These are phyloP conservation scores for Lecanicillium sp. DNA, from an alignment of 2,329 filamentous ascomycete species.

Conservation along the genomic window DNA sequence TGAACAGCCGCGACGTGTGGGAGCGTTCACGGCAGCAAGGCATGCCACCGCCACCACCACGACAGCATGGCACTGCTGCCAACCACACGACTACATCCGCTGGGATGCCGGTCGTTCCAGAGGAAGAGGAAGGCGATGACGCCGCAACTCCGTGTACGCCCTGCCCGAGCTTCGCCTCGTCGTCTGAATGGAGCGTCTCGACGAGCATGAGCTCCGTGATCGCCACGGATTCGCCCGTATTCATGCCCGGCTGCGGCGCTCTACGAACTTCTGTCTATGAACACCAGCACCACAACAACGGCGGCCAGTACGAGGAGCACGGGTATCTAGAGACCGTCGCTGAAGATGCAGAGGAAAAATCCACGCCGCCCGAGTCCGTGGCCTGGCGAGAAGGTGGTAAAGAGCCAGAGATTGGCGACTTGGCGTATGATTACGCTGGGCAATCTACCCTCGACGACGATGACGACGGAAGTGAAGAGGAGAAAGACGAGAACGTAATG, in stretches of 20 bases:
- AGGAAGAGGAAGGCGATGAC: conserved; percentile 22
- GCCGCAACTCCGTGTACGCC: conserved; percentile 15
- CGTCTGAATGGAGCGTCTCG: conserved; percentile 11
- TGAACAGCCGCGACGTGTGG: conserved; percentile 38
- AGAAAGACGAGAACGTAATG: not conserved
- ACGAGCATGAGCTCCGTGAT: too few relatives aligned
- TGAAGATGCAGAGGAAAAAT: not conserved
- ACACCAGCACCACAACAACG: too few relatives aligned
- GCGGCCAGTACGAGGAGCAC: not conserved
- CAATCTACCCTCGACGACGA: not conserved
- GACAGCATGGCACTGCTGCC: too few relatives aligned
- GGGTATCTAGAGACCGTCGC: conserved; percentile 5
- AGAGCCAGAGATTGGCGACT: not conserved
- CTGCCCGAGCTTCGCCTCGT: conserved; percentile 14
- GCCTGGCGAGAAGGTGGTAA: not conserved
- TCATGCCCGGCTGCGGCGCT: not conserved
- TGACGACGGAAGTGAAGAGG: not conserved
- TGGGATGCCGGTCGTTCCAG: conserved; percentile 13
- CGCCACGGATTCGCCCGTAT: too few relatives aligned
- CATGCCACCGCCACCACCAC: too few relatives aligned
- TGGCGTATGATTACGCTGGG: not conserved
- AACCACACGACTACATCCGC: not conserved
- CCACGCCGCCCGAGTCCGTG: not conserved
- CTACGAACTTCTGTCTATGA: too few relatives aligned
- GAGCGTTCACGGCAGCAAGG: conserved; percentile 4